Conservation (phyloP, 1,139 yeast genomes). For the Geotrichum citri-aurantii region DNA sequence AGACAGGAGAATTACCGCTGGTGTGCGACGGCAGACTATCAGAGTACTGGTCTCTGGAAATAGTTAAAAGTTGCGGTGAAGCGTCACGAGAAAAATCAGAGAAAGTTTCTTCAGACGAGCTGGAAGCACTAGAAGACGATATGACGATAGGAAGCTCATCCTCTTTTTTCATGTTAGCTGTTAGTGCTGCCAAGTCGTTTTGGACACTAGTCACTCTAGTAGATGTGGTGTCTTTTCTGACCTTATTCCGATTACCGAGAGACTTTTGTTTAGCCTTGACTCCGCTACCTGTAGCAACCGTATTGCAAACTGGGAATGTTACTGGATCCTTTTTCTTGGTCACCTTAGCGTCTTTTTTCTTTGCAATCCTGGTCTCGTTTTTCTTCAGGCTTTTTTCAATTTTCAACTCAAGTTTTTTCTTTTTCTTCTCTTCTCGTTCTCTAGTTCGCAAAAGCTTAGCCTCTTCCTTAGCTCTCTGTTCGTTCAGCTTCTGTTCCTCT, state of each 20-base stretch:
- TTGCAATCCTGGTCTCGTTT: conserved; percentile 13
- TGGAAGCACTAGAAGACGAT: conserved; percentile 2
- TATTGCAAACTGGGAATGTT: not conserved
- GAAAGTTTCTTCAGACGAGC: conserved; percentile 4
- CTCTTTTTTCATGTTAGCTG: not conserved
- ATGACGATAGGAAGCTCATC: not conserved
- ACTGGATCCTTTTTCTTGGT: conserved; percentile 2
- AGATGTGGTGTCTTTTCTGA: not conserved
- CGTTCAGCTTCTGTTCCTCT: not conserved
- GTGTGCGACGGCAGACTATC: not conserved
- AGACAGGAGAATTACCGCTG: not conserved
- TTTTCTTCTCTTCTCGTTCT: not conserved
- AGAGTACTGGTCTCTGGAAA: not conserved
- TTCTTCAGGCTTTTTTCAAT: conserved; percentile 17
- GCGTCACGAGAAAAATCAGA: conserved; percentile 9
- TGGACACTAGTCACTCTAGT: not conserved
- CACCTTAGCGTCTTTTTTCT: not conserved
- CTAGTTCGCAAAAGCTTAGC: not conserved
- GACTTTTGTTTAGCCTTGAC: conserved; percentile 8
- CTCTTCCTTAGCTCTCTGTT: not conserved
- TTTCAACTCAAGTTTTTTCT: conserved; percentile 3
- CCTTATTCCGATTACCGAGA: not conserved
- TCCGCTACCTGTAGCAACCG: conserved; percentile 15
- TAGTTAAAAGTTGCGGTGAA: conserved; percentile 7
- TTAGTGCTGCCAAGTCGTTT: not conserved